phyloP scores from a whole-genome alignment of 1,284 basidiomycete species.

The Rhodotorula sp. region DNA sequence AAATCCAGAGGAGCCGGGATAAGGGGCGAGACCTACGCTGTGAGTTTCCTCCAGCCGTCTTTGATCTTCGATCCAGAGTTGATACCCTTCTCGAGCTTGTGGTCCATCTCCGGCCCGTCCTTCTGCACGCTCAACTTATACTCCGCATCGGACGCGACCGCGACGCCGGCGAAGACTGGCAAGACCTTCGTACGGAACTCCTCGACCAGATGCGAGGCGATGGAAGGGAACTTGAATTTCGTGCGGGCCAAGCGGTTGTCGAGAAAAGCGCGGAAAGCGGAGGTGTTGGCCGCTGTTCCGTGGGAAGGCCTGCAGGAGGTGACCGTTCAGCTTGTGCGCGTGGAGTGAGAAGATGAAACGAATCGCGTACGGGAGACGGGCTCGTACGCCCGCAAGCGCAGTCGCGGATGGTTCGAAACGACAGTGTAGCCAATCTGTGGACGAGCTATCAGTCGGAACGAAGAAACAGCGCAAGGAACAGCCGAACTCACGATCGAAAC shows the following conservation, averaged over 20 bases:
- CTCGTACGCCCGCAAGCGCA: conserved; percentile 8
- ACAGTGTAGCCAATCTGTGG: conserved; percentile 4
- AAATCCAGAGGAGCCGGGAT: neutral
- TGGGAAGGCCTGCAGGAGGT: conserved; percentile 1
- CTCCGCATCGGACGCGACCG: neutral
- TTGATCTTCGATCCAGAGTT: conserved; percentile 7
- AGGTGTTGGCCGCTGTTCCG: conserved; percentile 5
- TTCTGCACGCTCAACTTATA: neutral
- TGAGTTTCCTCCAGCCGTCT: conserved; percentile 11
- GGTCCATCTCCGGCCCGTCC: neutral
- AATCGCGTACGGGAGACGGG: conserved; percentile 7
- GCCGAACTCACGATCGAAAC: conserved; percentile 9
- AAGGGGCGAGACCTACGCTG: neutral
- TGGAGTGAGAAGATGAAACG: neutral
- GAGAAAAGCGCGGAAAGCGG: conserved; percentile 3
- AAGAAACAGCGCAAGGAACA: no score
- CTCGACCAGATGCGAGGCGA: neutral
- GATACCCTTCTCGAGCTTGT: conserved; percentile 4
- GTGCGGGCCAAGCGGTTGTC: neutral
- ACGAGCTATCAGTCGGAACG: no score
- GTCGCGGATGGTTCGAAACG: fast-evolving
- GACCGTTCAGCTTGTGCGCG: no score
- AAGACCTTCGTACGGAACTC: conserved; percentile 15
- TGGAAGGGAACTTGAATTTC: conserved; percentile 13
- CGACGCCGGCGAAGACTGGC: neutral